These are phyloP conservation scores for Fusarium circinatum DNA, from an alignment of 2,329 filamentous ascomycete genomes.

Conservation along the genomic window DNA sequence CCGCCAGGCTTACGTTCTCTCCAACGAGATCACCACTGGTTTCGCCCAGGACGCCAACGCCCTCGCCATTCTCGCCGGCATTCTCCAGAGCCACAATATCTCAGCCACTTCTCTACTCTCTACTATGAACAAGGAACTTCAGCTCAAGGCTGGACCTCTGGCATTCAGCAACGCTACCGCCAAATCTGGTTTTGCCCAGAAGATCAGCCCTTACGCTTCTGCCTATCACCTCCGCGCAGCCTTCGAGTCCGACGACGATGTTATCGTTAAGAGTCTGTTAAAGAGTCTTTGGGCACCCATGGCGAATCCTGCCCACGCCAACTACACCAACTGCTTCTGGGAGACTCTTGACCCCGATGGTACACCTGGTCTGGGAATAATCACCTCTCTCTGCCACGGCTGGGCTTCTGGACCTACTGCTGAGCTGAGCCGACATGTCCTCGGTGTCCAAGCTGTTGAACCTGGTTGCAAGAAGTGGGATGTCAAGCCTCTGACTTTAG, in stretches of 20 bases:
- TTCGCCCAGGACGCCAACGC: not conserved
- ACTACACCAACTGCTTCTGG: conserved; percentile 10
- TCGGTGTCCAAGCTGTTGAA: not conserved
- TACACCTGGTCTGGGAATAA: not conserved
- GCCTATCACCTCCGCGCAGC: not conserved
- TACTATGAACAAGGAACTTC: not conserved
- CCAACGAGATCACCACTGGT: not conserved
- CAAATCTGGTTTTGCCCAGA: not conserved
- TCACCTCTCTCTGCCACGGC: not conserved
- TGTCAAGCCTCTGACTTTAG: not conserved
- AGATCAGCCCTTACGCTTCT: conserved; percentile 3
- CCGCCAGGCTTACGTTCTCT: not conserved
- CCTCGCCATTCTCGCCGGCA: not conserved
- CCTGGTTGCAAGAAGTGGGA: not conserved
- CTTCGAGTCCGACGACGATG: not conserved
- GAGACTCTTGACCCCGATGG: not conserved
- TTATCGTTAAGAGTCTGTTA: fast-evolving
- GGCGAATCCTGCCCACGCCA: fast-evolving
- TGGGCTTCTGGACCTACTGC: conserved; percentile 7
- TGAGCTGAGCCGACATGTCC: not conserved
- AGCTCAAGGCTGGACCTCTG: not conserved
- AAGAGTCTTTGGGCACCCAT: not conserved
- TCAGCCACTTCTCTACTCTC: not conserved
- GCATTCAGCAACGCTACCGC: not conserved
- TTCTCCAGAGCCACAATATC: not conserved